Evolutionary conservation across 345 rosid species (phyloP).

Genomic region (Jatropha curcas): DNA sequence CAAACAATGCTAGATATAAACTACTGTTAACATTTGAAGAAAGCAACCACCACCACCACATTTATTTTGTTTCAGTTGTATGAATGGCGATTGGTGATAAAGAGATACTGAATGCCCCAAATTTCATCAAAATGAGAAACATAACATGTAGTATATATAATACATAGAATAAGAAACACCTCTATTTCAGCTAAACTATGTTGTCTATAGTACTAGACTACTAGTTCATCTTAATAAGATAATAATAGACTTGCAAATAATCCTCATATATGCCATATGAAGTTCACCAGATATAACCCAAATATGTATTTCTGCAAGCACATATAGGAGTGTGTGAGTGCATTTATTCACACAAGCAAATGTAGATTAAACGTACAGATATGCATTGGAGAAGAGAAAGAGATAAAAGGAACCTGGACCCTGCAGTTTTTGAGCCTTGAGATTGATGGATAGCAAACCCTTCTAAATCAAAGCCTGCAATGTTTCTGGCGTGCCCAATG

Average conservation of each 20-base stretch:
- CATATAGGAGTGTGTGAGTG: too few species aligned
- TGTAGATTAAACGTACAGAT: neutral
- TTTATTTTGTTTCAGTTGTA: neutral
- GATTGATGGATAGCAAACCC: conserved; percentile 24
- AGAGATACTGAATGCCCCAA: neutral
- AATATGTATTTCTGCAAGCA: neutral
- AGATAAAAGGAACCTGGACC: conserved; percentile 18
- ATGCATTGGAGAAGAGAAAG: neutral
- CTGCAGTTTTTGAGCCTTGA: conserved; percentile 16
- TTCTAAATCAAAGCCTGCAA: conserved; percentile 26
- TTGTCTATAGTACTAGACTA: too few species aligned
- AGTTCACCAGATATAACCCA: too few species aligned
- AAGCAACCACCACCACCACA: neutral
- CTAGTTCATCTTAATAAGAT: neutral
- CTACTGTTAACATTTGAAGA: neutral
- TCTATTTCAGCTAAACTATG: neutral
- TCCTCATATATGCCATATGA: neutral
- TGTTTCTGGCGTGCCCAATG: conserved; percentile 16
- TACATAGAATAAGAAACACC: neutral
- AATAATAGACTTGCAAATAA: neutral
- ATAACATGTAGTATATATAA: too few species aligned
- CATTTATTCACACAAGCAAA: too few species aligned
- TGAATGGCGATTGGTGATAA: neutral
- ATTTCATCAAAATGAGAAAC: too few species aligned
- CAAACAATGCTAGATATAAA: too few species aligned